A percentile compares a stretch with the other conserved stretches of the same genome.
Evolutionary conservation across 495 filamentous ascomycete genomes (phyloP).

Genomic region (Polyplosphaeria fusca): DNA sequence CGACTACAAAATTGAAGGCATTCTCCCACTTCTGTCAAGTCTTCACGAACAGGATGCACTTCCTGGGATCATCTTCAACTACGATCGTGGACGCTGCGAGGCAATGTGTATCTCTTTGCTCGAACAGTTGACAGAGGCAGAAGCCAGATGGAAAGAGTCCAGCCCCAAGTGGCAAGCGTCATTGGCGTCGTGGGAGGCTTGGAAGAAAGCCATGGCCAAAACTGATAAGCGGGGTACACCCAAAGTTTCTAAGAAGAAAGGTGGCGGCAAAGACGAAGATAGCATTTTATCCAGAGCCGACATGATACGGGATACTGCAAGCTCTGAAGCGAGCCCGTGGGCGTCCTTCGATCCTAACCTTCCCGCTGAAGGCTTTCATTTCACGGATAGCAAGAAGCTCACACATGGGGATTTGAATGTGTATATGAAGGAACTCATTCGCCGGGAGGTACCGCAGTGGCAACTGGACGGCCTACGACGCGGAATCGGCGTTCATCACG

Average conservation of each 20-base stretch:
- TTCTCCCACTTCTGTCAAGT: constrained; percentile 58
- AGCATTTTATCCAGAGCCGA: constrained; percentile 52
- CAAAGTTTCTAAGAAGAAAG: constrained; percentile 31
- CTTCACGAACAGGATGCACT: constrained; percentile 63
- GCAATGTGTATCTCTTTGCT: constrained; percentile 49
- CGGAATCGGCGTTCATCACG: constrained; percentile 73
- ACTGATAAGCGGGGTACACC: constrained; percentile 34
- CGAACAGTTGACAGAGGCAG: constrained; percentile 50
- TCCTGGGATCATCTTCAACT: constrained; percentile 75
- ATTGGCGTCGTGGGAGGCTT: constrained; percentile 52
- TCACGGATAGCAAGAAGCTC: constrained; percentile 59
- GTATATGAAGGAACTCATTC: constrained; percentile 46
- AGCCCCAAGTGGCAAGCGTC: constrained; percentile 58
- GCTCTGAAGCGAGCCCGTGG: constrained; percentile 52
- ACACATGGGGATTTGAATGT: constrained; percentile 51
- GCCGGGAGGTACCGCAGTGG: constrained; percentile 45
- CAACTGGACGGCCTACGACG: constrained; percentile 56
- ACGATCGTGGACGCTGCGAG: constrained; percentile 64
- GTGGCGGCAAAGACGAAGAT: constrained; percentile 43
- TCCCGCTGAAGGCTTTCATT: constrained; percentile 60
- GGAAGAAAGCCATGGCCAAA: constrained; percentile 44
- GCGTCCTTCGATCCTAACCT: constrained; percentile 63
- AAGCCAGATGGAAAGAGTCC: constrained; percentile 54
- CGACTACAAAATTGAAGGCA: constrained; percentile 44
- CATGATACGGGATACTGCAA: constrained; percentile 51